phyloP scores from a whole-genome alignment of 371 early-diverging fungal genomes.

The Smittium mucronatum region DNA sequence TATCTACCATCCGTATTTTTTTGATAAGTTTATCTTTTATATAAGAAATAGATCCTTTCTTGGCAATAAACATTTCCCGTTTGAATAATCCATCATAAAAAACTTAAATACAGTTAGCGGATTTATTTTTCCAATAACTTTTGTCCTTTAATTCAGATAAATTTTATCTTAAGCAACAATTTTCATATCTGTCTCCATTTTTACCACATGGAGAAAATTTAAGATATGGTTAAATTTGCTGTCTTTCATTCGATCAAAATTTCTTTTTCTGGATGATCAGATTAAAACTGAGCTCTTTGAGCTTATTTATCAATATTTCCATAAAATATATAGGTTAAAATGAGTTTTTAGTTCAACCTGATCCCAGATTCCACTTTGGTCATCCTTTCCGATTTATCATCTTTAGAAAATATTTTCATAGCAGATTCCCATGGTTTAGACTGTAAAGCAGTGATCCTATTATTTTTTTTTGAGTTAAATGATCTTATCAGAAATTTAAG shows the following conservation, averaged over 20 bases:
- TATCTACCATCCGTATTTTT: neutral
- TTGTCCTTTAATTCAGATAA: neutral
- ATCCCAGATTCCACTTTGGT: neutral
- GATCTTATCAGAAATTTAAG: constrained; percentile 1
- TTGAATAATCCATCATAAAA: neutral
- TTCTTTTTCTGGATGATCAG: neutral
- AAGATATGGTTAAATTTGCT: neutral
- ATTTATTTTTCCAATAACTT: neutral
- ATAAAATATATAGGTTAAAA: neutral
- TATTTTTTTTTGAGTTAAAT: neutral
- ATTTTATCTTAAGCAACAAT: neutral
- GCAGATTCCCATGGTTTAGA: neutral
- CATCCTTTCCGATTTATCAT: neutral
- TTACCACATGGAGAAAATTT: neutral
- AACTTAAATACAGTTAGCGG: neutral
- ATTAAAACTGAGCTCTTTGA: neutral
- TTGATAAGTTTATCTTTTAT: neutral
- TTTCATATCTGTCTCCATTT: neutral
- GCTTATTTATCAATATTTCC: neutral
- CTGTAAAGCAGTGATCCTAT: neutral
- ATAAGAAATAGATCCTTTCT: neutral
- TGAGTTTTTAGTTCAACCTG: neutral
- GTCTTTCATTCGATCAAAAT: neutral
- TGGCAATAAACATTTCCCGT: neutral
- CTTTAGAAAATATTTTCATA: neutral